These are phyloP conservation scores for Sporodiniella umbellata DNA, from an alignment of 371 early-diverging fungal genomes.

Conservation along the genomic window DNA sequence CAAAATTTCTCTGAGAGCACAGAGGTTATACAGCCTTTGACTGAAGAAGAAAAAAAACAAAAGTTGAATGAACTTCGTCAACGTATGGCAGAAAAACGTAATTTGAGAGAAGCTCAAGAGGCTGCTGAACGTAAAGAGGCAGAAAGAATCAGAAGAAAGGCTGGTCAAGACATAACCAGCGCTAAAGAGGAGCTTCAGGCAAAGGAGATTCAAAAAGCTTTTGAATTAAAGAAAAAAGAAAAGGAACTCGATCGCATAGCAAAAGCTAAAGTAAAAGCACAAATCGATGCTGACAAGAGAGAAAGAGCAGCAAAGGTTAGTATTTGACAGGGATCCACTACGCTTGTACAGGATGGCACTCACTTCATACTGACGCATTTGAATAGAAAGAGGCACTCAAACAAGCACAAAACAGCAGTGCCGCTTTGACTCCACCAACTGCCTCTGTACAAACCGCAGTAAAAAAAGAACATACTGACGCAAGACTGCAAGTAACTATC, in stretches of 20 bases:
- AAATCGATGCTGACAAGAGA: conserved; percentile 82
- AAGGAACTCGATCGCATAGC: conserved; percentile 80
- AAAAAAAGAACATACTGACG: conserved; percentile 65
- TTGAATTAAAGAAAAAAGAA: conserved; percentile 72
- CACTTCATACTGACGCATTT: no score
- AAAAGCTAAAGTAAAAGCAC: conserved; percentile 74
- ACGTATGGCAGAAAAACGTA: conserved; percentile 68
- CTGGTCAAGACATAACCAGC: conserved; percentile 77
- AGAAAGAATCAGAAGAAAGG: conserved; percentile 78
- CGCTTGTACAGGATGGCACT: not conserved
- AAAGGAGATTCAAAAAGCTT: conserved; percentile 69
- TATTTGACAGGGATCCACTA: not conserved
- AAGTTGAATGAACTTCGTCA: conserved; percentile 78
- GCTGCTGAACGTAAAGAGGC: conserved; percentile 66
- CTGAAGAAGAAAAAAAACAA: conserved; percentile 79
- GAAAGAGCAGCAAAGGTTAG: conserved; percentile 58
- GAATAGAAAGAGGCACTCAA: conserved; percentile 27
- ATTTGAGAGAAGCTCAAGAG: conserved; percentile 58
- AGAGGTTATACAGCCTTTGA: conserved; percentile 78
- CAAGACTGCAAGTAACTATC: conserved; percentile 62
- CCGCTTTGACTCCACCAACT: conserved; percentile 16
- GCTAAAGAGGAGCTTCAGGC: conserved; percentile 71
- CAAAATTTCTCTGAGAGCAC: conserved; percentile 87
- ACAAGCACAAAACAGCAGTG: conserved; percentile 13
- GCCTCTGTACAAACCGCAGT: conserved; percentile 14